A percentile compares a stretch with the other conserved stretches of the same genome.
Conservation (phyloP, 306 rosid genomes). For the Fragaria nilgerrensis region DNA sequence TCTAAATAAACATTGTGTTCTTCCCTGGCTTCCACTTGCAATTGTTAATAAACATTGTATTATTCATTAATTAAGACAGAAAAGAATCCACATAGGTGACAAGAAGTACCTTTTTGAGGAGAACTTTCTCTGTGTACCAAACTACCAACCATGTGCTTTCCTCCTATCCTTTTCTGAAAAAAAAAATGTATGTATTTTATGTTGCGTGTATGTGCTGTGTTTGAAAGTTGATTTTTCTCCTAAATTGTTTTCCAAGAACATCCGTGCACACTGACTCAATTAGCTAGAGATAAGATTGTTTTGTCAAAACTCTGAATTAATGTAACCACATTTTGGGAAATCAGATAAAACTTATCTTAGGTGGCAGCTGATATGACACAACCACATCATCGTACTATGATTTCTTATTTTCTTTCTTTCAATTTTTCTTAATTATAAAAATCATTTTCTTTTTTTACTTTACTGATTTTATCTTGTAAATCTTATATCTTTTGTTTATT, state of each 20-base stretch:
- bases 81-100: conserved; percentile 25
- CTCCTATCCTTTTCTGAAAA: neutral
- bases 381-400: too few species aligned
- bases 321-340: too few species aligned
- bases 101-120: conserved; percentile 42
- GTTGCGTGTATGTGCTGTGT: neutral
- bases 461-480: too few species aligned
- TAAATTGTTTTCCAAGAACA: conserved; percentile 44
- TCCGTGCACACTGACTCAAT: conserved; percentile 36
- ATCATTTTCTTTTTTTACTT: too few species aligned
- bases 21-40: conserved; percentile 33
- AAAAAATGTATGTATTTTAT: neutral
- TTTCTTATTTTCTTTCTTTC: too few species aligned
- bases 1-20: neutral
- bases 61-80: neutral
- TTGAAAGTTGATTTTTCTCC: conserved; percentile 23
- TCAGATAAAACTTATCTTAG: too few species aligned
- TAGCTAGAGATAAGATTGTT: conserved; percentile 16
- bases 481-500: too few species aligned
- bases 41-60: conserved; percentile 4
- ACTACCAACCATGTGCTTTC: conserved; percentile 26
- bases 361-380: too few species aligned
- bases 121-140: conserved; percentile 21
- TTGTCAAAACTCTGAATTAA: neutral
- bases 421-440: too few species aligned